phyloP scores from a whole-genome alignment of 2,329 filamentous ascomycete species.

The Beauveria sp. region DNA sequence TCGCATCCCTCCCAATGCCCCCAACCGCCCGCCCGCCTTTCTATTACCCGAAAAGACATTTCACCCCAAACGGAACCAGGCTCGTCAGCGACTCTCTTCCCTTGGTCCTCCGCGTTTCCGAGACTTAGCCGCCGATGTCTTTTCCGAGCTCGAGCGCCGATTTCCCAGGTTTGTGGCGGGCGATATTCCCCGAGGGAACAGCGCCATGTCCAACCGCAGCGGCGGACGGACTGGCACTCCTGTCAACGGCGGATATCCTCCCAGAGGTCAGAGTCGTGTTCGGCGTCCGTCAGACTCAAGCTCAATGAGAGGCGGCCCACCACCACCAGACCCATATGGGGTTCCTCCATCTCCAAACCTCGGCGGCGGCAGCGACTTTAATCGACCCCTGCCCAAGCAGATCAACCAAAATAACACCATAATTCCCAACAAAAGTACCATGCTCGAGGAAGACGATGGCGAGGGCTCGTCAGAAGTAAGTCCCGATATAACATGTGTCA shows the following conservation, averaged over 20 bases:
- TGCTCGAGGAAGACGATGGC: conserved; percentile 92
- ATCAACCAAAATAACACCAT: conserved; percentile 88
- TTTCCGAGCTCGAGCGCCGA: conserved; percentile 84
- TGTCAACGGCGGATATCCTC: conserved; percentile 47
- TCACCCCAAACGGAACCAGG: conserved; percentile 95
- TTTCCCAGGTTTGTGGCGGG: conserved; percentile 71
- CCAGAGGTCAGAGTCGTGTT: conserved; percentile 44
- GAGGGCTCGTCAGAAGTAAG: conserved; percentile 45
- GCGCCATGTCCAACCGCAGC: conserved; percentile 56
- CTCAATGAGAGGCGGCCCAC: conserved; percentile 43
- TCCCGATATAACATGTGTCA: neutral
- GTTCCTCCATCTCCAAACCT: conserved; percentile 54
- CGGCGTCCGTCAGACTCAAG: conserved; percentile 55
- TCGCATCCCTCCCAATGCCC: conserved; percentile 44
- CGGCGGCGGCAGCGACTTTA: conserved; percentile 57
- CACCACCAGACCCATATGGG: conserved; percentile 36
- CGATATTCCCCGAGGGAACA: conserved; percentile 61
- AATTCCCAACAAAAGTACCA: conserved; percentile 93
- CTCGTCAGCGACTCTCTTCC: conserved; percentile 88
- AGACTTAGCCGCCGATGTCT: conserved; percentile 91
- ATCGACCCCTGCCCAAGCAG: conserved; percentile 75
- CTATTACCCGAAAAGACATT: conserved; percentile 82
- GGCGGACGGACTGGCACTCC: conserved; percentile 55
- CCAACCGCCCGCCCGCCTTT: conserved; percentile 56
- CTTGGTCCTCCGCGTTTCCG: conserved; percentile 80